Evolutionary conservation across 176 grass and related monocot genomes (phyloP), one percentile per base, ranked within the genome.

Genomic region (Tillandsia fasciculata): DNA sequence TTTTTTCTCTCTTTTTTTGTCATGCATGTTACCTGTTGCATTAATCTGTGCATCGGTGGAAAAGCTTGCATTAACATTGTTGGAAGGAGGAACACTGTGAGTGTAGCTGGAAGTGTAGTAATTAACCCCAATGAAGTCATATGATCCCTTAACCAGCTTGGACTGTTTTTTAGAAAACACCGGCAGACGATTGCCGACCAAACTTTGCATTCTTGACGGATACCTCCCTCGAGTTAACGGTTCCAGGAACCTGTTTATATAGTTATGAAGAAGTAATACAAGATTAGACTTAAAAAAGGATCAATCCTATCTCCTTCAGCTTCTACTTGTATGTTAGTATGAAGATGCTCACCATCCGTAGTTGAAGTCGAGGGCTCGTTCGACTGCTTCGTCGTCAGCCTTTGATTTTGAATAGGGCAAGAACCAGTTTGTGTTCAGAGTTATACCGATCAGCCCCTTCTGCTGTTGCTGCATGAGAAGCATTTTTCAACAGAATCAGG

Each of bases 121-220:
- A 48, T 72, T 72, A 3, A 72, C 22, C 14, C 53, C 53, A 49
- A 61, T 72, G 53, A 72, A 72, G 11, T 72, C 70, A 10, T 59
- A 72, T 18, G 70, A 72, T 48, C 70, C 70, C 27, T 49, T 72
- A 8, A 72, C 24, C 53, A 59, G 3, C 26, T 72, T 14, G 3
- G 26, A 72, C 29, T 72, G 22, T 8, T 1, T 24, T 8, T 7
- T 9, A n/a, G 52, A 48, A 49, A 72, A 72, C 7, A 11, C 4
- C 1, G 70, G 70, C 6, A 72, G 70, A 3, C 70, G 20, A 3
- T 72, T 53, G 8, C 27, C 15, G 0, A 61, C 53, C 2, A 72
- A 15, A 9, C 9, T 14, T 28, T 53, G 28, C 70, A 72, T 72
- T 8, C 11, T 72, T 13, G 48, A 61, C 11, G 70, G 70, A 11